Base-by-base conservation (phyloP, 495 filamentous ascomycete species). In the Tuber borchii region DNA sequence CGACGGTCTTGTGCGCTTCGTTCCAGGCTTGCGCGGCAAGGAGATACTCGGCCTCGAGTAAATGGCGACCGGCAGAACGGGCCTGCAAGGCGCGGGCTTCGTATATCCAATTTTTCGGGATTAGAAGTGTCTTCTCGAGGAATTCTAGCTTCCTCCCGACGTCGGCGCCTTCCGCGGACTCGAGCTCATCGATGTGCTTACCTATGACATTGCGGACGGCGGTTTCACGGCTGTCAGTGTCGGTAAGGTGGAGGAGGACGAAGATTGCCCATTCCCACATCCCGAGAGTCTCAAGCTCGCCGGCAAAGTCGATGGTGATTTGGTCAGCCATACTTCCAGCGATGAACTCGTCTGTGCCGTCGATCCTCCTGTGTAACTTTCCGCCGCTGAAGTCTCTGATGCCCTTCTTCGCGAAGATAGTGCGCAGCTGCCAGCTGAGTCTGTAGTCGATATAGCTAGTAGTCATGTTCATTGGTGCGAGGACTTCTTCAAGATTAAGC, bases 21-120 rank as follows among this genome's bases (percentile, higher is more conserved):
- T 88, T 87, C 86, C 90, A 92, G 72, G 92, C 88, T 70, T 87
- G 88, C 12, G 92, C 95, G 71, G 88, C 88, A 76, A 97, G 87
- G 6, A 97, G 88, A 75, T 89, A 93, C 68, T 90, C 86, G 9
- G 93, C 90, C 69, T 87, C 86, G 31, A 84, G 85, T 34, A 90
- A 84, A 80, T 94, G 88, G 43, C 88, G 86, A 74, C 89, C 87
- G 71, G 86, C 88, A 75, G 90, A 87, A 56, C 93, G 90, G 76
- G 92, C 93, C 80, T 92, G 88, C 12, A 96, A 86, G 7, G 94
- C 95, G 85, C 93, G 93, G 42, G 95, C 93, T 73, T 93, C 89
- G 89, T 90, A 94, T 77, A 98, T 87, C 93, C 93, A 97, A 39
- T 85, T 79, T 48, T 86, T 86, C 6, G 93, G 92, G 71, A 98